phyloP scores from a whole-genome alignment of 2,329 filamentous ascomycete species.

The Gaeumannomyces tritici region DNA sequence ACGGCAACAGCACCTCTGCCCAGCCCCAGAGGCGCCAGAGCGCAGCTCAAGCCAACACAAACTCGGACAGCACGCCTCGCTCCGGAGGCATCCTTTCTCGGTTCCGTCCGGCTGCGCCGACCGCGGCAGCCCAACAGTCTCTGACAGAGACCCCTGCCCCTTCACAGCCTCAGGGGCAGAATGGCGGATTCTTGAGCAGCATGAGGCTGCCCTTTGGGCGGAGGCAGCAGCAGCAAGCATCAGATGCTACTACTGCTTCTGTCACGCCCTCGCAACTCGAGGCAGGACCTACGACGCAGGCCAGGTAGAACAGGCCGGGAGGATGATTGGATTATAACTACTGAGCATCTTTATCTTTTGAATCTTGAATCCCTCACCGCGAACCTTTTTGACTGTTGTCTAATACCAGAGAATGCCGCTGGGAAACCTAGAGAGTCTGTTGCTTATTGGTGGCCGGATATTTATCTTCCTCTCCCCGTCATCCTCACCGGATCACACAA shows the following conservation, averaged over 20 bases:
- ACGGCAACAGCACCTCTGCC: background rate
- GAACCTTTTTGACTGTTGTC: background rate
- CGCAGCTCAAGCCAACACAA: background rate
- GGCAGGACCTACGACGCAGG: slow-evolving; percentile 17
- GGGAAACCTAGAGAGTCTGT: background rate
- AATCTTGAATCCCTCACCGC: background rate
- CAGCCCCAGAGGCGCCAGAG: background rate
- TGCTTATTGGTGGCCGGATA: background rate
- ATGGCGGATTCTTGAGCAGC: slow-evolving; percentile 6
- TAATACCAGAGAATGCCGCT: background rate
- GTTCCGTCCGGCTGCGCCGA: background rate
- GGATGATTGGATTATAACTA: background rate
- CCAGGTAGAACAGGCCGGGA: background rate
- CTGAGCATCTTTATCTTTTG: background rate
- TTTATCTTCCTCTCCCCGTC: background rate
- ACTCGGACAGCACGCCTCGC: background rate
- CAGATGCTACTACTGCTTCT: background rate
- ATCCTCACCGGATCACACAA: too few species aligned
- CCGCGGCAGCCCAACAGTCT: background rate
- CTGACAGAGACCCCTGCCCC: background rate
- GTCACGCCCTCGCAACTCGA: slow-evolving; percentile 22
- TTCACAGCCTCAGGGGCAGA: background rate
- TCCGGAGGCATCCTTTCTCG: background rate
- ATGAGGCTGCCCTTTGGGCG: slow-evolving; percentile 3
- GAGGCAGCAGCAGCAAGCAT: background rate